Conservation (phyloP, 2,329 filamentous ascomycete species). For the Tolypocladium tropicale region DNA sequence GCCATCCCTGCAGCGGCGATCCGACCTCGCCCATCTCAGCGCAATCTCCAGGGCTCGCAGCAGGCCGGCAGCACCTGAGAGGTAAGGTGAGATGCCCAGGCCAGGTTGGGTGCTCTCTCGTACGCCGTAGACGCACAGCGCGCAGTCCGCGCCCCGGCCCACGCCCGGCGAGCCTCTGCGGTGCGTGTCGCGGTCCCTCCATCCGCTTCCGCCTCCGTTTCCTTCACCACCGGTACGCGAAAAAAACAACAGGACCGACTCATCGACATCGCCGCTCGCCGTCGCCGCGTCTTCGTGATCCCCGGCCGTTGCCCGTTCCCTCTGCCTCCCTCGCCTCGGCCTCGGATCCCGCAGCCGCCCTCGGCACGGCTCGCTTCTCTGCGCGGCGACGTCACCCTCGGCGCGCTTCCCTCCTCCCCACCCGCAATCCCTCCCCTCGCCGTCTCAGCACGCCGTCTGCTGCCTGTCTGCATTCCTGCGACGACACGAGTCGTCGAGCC, state of each 20-base stretch:
- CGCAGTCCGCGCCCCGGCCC: too few relatives aligned
- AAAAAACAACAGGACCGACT: background rate
- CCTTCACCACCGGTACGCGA: background rate
- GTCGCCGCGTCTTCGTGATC: background rate
- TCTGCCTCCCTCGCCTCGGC: background rate
- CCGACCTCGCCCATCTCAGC: conserved; percentile 14
- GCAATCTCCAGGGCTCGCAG: conserved; percentile 7
- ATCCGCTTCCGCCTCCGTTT: background rate
- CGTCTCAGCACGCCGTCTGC: background rate
- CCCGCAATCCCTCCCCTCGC: conserved; percentile 2
- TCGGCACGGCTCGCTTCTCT: conserved; percentile 1
- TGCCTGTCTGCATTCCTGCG: conserved; percentile 1
- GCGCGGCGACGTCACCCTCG: background rate
- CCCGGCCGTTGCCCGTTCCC: background rate
- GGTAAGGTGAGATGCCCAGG: too few relatives aligned
- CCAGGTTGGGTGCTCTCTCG: too few relatives aligned
- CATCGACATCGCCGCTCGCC: background rate
- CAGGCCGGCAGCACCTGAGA: too few relatives aligned
- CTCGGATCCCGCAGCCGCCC: background rate
- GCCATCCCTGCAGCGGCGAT: conserved; percentile 23
- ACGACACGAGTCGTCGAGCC: background rate
- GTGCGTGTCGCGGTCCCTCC: background rate
- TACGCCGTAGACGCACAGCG: too few relatives aligned
- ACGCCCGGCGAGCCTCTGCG: background rate
- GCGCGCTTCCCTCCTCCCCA: conserved; percentile 3